Base-by-base conservation (phyloP, 805 yeast species). In the Vanderwaltozyma yarrowii region DNA sequence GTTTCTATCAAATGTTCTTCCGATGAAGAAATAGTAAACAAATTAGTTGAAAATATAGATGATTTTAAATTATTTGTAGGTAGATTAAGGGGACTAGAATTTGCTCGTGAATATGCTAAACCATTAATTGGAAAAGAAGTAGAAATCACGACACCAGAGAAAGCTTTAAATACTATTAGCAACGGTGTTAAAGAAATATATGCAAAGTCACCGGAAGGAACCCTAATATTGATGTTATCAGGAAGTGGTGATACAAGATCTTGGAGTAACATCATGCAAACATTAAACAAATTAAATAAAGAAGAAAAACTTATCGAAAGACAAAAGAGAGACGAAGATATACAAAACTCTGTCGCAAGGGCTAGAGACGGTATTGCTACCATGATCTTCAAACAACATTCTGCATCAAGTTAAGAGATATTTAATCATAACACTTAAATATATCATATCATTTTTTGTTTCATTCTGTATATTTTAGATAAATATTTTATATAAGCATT, bases 281-380 rank as follows among this genome's bases (percentile, higher is more conserved):
- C 60, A 33, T 60, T 85, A 31, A 72, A 70, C 35, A 52, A 53
- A 10, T 46, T 68, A 23, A 67, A 69, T 44, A 61, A 66, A 33
- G 58, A 42, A 53, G 61, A 41, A 64, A 55, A 64, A 63, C 36
- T 60, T 58, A 25, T 63, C 54, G 42, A 69, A 64, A 44, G 74
- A 51, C 67, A 65, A 24, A 61, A 64, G 15, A 58, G 69, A 10
- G 68, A 69, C 23, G 61, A 60, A 15, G 65, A 63, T 33, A 61
- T 88, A 29, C 60, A 60, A 12, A 57, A 52, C 16, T 76, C 76
- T 0, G 64, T 75, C 1, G 56, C 51, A 2, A 49, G 49, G 5
- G 92, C 88, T 0, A 65, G 88, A 46, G 65, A 71, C 31, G 80
- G 88, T 3, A 54, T 79, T 4, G 65, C 76, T 5, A 73, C 81